These are phyloP conservation scores for Craterostigma plantagineum DNA, from an alignment of 257 asterid species.

Conservation along the genomic window DNA sequence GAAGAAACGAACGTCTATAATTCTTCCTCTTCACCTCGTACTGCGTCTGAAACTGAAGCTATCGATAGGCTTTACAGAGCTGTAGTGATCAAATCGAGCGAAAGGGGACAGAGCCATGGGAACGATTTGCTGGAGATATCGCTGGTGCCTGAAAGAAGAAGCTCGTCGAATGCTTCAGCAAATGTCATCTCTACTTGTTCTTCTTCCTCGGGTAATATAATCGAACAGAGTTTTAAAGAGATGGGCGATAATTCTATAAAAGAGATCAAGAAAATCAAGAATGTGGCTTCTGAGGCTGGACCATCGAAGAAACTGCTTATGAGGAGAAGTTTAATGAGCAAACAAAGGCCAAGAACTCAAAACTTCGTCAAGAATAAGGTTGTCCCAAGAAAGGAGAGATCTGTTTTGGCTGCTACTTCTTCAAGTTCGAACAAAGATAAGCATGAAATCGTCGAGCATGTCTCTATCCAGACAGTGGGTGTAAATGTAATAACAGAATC, in stretches of 20 bases:
- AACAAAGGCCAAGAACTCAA: not conserved
- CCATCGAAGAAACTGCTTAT: too few species aligned
- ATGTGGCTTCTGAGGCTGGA: too few species aligned
- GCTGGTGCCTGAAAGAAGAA: conserved; percentile 34
- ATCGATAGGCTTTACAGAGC: conserved; percentile 26
- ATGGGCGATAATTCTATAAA: conserved; percentile 4
- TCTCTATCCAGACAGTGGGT: too few species aligned
- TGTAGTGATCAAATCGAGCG: conserved; percentile 20
- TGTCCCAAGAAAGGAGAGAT: conserved; percentile 17
- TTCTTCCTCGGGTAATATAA: too few species aligned
- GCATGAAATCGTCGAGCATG: too few species aligned
- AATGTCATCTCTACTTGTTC: conserved; percentile 3
- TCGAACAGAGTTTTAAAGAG: too few species aligned
- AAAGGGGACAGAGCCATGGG: conserved; percentile 15
- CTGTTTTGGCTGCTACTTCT: conserved; percentile 22
- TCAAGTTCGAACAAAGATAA: too few species aligned
- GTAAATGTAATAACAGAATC: too few species aligned
- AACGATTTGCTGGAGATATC: conserved; percentile 39
- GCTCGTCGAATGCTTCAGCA: conserved; percentile 15
- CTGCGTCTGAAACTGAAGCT: conserved; percentile 25
- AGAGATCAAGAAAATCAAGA: conserved; percentile 10
- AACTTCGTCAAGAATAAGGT: conserved; percentile 17
- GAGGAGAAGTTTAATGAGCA: too few species aligned
- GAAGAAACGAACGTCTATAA: conserved; percentile 31
- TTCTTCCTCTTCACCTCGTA: conserved; percentile 15